Conservation (phyloP, 106 monocot genomes). For the Acorus gramineus region DNA sequence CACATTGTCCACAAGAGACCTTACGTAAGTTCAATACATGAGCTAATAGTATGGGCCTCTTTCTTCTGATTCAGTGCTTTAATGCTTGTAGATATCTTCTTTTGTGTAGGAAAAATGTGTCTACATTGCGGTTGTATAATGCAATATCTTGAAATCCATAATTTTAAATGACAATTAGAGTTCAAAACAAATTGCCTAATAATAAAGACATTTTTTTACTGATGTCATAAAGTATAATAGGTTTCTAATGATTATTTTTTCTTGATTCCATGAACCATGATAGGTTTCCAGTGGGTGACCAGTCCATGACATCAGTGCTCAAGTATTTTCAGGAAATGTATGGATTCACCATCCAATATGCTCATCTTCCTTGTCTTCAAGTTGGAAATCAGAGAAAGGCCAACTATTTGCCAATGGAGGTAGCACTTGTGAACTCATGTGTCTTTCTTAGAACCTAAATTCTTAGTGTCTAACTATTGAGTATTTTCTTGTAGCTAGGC, state of each 20-base stretch:
- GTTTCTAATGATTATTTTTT: too few species aligned
- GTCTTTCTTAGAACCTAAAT: too few species aligned
- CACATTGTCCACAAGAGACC: constrained; percentile 29
- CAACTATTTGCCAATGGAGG: constrained; percentile 86
- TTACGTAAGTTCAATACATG: constrained; percentile 15
- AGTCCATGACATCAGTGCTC: constrained; percentile 45
- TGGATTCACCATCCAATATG: constrained; percentile 36
- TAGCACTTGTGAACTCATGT: constrained; percentile 2
- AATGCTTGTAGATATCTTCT: too few species aligned
- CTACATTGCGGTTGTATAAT: too few species aligned
- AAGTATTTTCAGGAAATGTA: constrained; percentile 68
- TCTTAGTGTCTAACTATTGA: not conserved
- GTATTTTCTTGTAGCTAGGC: constrained; percentile 14
- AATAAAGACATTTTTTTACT: too few species aligned
- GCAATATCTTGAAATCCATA: too few species aligned
- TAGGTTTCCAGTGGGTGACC: constrained; percentile 43
- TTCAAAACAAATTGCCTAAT: too few species aligned
- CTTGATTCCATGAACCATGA: not conserved
- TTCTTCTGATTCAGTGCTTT: not conserved
- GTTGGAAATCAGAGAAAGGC: constrained; percentile 53
- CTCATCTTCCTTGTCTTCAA: constrained; percentile 54
- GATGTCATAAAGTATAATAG: too few species aligned
- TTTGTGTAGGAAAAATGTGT: too few species aligned
- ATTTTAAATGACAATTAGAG: too few species aligned
- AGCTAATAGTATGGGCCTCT: too few species aligned